phyloP scores from a whole-genome alignment of 345 rosid species.

The Salix dunnii region DNA sequence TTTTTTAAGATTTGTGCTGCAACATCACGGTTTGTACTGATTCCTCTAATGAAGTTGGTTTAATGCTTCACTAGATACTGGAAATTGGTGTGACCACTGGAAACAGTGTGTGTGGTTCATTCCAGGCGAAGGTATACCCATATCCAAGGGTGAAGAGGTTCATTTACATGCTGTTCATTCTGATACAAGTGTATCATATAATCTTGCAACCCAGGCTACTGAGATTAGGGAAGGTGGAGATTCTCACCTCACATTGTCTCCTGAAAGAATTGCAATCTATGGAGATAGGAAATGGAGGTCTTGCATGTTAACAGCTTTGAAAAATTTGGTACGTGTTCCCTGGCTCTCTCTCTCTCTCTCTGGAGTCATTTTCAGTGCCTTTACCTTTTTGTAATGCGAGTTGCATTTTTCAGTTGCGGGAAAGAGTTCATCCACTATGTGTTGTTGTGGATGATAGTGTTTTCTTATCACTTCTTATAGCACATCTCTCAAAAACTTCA shows the following conservation, averaged over 20 bases:
- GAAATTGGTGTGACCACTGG: constrained; percentile 97
- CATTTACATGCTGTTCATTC: constrained; percentile 60
- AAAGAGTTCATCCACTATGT: constrained; percentile 50
- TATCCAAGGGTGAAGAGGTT: constrained; percentile 55
- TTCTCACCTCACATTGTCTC: constrained; percentile 56
- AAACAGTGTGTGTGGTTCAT: constrained; percentile 92
- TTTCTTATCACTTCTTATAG: constrained; percentile 54
- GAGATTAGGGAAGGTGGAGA: constrained; percentile 33
- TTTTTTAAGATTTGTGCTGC: not conserved
- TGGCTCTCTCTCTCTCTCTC: constrained; percentile 9
- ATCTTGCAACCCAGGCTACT: constrained; percentile 36
- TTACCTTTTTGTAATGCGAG: not conserved
- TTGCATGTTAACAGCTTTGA: constrained; percentile 50
- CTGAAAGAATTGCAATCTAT: constrained; percentile 74
- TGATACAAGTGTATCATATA: constrained; percentile 58
- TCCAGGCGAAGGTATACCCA: constrained; percentile 50
- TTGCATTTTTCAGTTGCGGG: constrained; percentile 55
- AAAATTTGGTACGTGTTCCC: constrained; percentile 52
- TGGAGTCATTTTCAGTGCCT: constrained; percentile 6
- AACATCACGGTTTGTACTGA: not conserved
- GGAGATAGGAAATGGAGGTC: constrained; percentile 69
- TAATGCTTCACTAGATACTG: constrained; percentile 45
- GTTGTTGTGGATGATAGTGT: constrained; percentile 82
- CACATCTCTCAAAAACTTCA: constrained; percentile 49
- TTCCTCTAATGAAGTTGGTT: constrained; percentile 13